Percentiles rank a stretch among this genome's conserved stretches.
These are phyloP conservation scores for Neofusicoccum parvum DNA, from an alignment of 2,329 filamentous ascomycete species.

Conservation along the genomic window DNA sequence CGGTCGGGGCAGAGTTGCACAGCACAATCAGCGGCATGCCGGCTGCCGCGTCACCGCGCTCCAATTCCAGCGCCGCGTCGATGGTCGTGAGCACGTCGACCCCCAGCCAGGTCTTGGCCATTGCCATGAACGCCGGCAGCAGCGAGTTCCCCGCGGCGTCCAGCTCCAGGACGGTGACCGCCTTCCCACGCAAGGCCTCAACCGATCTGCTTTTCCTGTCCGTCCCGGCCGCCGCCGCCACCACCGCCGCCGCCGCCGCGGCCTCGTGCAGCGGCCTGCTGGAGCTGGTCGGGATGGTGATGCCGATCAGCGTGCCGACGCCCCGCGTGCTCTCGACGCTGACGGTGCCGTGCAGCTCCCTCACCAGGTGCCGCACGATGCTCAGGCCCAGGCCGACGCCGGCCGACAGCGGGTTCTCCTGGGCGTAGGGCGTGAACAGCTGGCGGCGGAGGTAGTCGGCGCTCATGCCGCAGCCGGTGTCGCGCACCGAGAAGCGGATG, in stretches of 20 bases:
- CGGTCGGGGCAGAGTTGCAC: neutral
- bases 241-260: neutral
- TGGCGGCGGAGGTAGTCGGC: conserved; percentile 40
- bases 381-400: conserved; percentile 42
- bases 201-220: neutral
- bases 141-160: neutral
- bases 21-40: neutral
- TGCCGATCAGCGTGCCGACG: conserved; percentile 32
- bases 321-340: conserved; percentile 39
- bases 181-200: too few species aligned
- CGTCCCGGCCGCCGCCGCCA: neutral
- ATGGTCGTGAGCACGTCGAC: neutral
- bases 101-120: neutral
- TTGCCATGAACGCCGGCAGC: neutral
- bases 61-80: too few species aligned
- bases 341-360: conserved; percentile 39
- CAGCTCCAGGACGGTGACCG: too few species aligned
- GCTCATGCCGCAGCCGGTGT: conserved; percentile 44
- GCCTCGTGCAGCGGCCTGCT: neutral
- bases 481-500: conserved; percentile 26
- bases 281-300: neutral
- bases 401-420: conserved; percentile 40
- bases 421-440: conserved; percentile 43
- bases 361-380: conserved; percentile 42
- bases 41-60: too few species aligned